phyloP scores from a whole-genome alignment of 2,329 filamentous ascomycete species.

The Colletotrichum sp. region DNA sequence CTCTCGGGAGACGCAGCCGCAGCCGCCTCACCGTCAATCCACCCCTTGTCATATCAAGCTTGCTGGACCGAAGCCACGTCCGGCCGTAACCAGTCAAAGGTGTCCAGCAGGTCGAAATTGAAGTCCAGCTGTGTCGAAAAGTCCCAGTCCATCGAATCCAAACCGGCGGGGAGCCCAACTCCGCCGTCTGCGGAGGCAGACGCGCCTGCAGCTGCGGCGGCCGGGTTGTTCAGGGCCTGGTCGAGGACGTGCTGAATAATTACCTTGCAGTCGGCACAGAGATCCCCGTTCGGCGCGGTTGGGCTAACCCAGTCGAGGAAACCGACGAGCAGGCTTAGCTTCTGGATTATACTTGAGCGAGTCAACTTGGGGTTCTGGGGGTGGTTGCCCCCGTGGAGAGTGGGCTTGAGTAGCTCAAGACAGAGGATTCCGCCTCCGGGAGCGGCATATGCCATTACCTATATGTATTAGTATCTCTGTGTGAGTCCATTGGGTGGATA shows the following conservation, averaged over 20 bases:
- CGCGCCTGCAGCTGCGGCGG: constrained; percentile 16
- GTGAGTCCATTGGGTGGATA: background rate
- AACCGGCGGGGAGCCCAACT: background rate
- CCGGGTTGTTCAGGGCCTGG: constrained; percentile 47
- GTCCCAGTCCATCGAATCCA: constrained; percentile 38
- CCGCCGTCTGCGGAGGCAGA: constrained; percentile 13
- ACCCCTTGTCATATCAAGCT: background rate
- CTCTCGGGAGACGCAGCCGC: background rate
- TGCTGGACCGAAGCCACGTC: constrained; percentile 15
- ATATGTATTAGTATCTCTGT: background rate
- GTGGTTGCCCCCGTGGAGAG: constrained; percentile 29
- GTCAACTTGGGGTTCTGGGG: constrained; percentile 40
- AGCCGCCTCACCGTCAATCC: background rate
- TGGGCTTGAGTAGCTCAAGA: constrained; percentile 52
- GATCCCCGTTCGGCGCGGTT: constrained; percentile 51
- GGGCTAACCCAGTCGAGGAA: constrained; percentile 57
- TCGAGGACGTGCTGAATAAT: constrained; percentile 57
- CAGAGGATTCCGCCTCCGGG: constrained; percentile 55
- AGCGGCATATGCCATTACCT: constrained; percentile 56
- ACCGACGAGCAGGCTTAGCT: constrained; percentile 54
- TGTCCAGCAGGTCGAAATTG: constrained; percentile 53
- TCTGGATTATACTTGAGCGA: constrained; percentile 54
- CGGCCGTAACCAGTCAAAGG: constrained; percentile 50
- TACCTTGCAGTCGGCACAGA: constrained; percentile 49
- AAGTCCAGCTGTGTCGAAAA: constrained; percentile 36